These are phyloP conservation scores for Colletotrichum liriopes DNA, from an alignment of 2,329 filamentous ascomycete species.

Conservation along the genomic window DNA sequence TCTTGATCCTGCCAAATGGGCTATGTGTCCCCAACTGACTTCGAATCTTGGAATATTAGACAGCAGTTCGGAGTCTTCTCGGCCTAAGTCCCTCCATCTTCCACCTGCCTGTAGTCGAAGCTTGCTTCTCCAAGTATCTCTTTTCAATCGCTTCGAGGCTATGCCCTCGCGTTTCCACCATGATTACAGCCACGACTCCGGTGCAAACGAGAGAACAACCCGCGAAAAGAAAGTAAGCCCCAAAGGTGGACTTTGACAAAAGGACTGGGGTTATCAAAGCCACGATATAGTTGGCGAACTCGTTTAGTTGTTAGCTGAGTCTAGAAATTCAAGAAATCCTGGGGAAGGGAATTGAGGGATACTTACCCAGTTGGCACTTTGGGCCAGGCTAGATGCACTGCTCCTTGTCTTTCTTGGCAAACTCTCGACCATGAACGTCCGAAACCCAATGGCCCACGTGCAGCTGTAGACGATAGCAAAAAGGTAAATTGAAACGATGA, in stretches of 20 bases:
- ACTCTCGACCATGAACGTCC: slow-evolving; percentile 69
- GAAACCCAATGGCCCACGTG: slow-evolving; percentile 68
- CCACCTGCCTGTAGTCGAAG: neutral
- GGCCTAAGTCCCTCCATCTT: slow-evolving; percentile 9
- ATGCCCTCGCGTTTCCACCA: slow-evolving; percentile 61
- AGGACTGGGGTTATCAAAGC: slow-evolving; percentile 61
- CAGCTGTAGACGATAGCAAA: slow-evolving; percentile 62
- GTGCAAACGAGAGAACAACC: slow-evolving; percentile 56
- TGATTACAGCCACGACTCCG: slow-evolving; percentile 54
- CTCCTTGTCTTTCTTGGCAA: slow-evolving; percentile 69
- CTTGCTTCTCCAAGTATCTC: slow-evolving; percentile 28
- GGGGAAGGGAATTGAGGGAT: too few relatives aligned
- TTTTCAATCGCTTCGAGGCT: slow-evolving; percentile 59
- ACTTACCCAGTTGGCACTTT: slow-evolving; percentile 67
- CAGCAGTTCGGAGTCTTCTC: slow-evolving; percentile 1
- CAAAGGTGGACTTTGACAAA: slow-evolving; percentile 56
- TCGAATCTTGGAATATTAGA: neutral
- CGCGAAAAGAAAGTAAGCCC: slow-evolving; percentile 63
- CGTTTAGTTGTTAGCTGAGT: slow-evolving; percentile 8
- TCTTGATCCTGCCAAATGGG: too few relatives aligned
- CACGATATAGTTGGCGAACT: slow-evolving; percentile 62
- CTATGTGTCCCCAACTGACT: neutral
- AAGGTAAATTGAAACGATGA: slow-evolving; percentile 66
- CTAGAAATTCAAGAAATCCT: neutral
- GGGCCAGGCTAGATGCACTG: slow-evolving; percentile 67